A percentile compares a stretch with the other conserved stretches of the same genome.
phyloP scores from a whole-genome alignment of 2,329 filamentous ascomycete species.

The Monosporascus sp. region DNA sequence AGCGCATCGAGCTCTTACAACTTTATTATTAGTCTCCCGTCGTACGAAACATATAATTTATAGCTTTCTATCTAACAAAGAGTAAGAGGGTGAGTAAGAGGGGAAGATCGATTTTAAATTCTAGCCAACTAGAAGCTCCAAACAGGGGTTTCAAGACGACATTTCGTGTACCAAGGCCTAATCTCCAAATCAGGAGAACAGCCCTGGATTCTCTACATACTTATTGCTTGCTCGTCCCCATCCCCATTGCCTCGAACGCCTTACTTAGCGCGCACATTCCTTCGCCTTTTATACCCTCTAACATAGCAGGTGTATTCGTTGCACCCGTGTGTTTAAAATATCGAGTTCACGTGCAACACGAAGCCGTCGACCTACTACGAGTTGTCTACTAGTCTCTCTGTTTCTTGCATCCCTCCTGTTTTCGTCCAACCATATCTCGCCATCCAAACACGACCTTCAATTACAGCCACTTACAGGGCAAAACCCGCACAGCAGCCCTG shows the following conservation, averaged over 20 bases:
- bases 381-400: background rate
- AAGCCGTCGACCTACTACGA: background rate
- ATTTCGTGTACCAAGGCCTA: background rate
- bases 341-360: background rate
- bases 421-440: slow-evolving; percentile 27
- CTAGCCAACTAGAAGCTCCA: background rate
- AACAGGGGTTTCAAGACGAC: background rate
- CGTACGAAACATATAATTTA: no score
- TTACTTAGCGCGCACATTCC: background rate
- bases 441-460: slow-evolving; percentile 25
- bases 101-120: background rate
- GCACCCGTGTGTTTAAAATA: background rate
- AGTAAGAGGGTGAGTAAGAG: background rate
- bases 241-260: background rate
- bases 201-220: background rate
- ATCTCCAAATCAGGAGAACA: background rate
- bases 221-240: background rate
- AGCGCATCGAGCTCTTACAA: no score
- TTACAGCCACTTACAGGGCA: slow-evolving; percentile 21
- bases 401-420: slow-evolving; percentile 4
- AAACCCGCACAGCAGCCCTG: slow-evolving; percentile 8
- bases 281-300: background rate
- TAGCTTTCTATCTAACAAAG: no score
- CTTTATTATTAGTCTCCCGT: no score
- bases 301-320: background rate